Conservation (phyloP, 75 land plant species). For the Picea sitchensis region DNA sequence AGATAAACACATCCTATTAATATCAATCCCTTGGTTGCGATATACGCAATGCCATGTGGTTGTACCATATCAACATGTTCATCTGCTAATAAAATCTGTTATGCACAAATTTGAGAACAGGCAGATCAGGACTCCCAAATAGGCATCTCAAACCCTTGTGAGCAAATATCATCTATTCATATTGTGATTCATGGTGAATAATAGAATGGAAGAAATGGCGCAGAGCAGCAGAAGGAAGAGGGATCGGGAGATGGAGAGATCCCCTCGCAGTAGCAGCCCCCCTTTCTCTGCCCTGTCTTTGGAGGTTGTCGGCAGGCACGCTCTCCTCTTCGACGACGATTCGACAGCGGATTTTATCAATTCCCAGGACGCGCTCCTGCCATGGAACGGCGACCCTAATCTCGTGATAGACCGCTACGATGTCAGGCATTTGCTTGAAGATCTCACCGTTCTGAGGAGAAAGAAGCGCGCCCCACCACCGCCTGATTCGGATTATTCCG, state of each 20-base stretch:
- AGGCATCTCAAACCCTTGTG: no score
- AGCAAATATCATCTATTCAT: no score
- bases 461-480: constrained; percentile 19
- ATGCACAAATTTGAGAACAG: no score
- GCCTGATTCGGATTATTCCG: constrained; percentile 10
- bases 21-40: no score
- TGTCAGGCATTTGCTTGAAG: constrained; percentile 73
- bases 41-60: no score
- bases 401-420: constrained; percentile 86
- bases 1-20: no score
- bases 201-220: not conserved
- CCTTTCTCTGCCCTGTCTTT: constrained; percentile 20
- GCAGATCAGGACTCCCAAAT: no score
- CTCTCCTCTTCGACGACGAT: constrained; percentile 88
- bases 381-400: constrained; percentile 53
- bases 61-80: no score
- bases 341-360: constrained; percentile 66
- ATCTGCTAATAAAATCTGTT: no score
- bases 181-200: not conserved
- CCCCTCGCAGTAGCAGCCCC: not conserved
- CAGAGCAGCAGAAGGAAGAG: not conserved
- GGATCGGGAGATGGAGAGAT: not conserved
- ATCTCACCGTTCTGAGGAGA: constrained; percentile 22
- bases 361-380: constrained; percentile 63
- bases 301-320: constrained; percentile 62